Base-by-base conservation (phyloP, 208 protist species). In the Trypanosoma vivax region DNA sequence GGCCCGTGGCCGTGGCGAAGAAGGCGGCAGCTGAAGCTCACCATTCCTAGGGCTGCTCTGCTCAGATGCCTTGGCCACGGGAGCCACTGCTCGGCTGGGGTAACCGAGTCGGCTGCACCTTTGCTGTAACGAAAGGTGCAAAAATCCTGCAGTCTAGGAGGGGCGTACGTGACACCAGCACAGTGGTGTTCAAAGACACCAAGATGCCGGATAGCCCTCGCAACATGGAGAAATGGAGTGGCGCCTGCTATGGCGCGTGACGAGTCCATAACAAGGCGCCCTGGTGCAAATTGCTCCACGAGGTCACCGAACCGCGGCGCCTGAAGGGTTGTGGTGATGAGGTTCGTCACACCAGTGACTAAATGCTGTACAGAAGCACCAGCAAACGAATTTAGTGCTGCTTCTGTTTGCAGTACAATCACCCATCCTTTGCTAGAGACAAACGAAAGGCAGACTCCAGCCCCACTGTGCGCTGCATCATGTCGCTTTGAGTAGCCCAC, bases 351-450 rank as follows among this genome's bases (percentile, higher is more conserved):
- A 43, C 77, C 74, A 46, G 51, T 54, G 37, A 73, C 42, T 25
- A 89, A 76, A 16, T 59, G 43, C 3, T 64, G 45, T 33, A 89
- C 66, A n/a, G 81, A 64, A 11, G 76, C 14, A 11, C 81, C 81
- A 21, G 68, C 54, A 52, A 76, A 89, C 16, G 60, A 70, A 39
- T 56, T 64, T 7, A 63, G 50, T 46, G 63, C 69, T 6, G 63
- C 54, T 40, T 72, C 65, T 21, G 83, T 61, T 14, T 60, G 50
- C 29, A 83, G 34, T 37, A 65, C 57, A 18, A 89, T 56, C 11
- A 67, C 73, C 81, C 81, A 89, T 1, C 77, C 81, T 18, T 43
- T 30, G 13, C 48, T 46, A 24, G 64, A 71, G 30, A 62, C 60
- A 49, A 80, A 56, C 40, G 67, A 62, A 30, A 79, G 34, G 5